Percentiles rank a stretch among this genome's conserved stretches.
Conservation (phyloP, 2,329 filamentous ascomycete species). For the Clonostachys sp. region DNA sequence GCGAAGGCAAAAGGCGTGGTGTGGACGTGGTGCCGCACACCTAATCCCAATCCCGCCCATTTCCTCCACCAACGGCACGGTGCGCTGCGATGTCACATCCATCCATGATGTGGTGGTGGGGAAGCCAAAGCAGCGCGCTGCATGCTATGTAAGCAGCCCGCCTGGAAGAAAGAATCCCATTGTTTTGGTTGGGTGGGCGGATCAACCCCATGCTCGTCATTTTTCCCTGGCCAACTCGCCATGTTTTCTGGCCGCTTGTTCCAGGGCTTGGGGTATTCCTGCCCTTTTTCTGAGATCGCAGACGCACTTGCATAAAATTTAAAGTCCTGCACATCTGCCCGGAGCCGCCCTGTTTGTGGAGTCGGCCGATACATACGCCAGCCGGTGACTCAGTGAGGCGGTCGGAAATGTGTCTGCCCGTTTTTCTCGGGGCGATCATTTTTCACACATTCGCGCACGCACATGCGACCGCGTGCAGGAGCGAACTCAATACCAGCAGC, state of each 20-base stretch:
- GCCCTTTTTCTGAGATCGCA: neutral
- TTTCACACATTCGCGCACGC: too few relatives aligned
- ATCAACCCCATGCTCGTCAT: neutral
- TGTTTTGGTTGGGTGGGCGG: too few relatives aligned
- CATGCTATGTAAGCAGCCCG: neutral
- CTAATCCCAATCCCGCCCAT: neutral
- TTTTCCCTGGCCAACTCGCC: neutral
- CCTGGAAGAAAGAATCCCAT: neutral
- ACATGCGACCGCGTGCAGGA: too few relatives aligned
- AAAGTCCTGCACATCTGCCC: too few relatives aligned
- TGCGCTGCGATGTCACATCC: conserved; percentile 3
- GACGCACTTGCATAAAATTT: too few relatives aligned
- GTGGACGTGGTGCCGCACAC: conserved; percentile 1
- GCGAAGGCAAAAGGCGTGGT: neutral
- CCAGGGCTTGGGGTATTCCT: neutral
- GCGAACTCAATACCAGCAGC: too few relatives aligned
- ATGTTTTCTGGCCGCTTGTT: neutral
- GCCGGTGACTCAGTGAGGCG: too few relatives aligned
- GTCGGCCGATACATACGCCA: too few relatives aligned
- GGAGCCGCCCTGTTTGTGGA: too few relatives aligned
- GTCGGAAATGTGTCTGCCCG: too few relatives aligned
- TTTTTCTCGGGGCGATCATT: too few relatives aligned
- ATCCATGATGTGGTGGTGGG: conserved; percentile 1
- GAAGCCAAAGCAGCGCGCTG: too few relatives aligned
- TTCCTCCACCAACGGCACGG: conserved; percentile 1